Conservation (phyloP, 805 yeast species). For the Ogataea neopini region DNA sequence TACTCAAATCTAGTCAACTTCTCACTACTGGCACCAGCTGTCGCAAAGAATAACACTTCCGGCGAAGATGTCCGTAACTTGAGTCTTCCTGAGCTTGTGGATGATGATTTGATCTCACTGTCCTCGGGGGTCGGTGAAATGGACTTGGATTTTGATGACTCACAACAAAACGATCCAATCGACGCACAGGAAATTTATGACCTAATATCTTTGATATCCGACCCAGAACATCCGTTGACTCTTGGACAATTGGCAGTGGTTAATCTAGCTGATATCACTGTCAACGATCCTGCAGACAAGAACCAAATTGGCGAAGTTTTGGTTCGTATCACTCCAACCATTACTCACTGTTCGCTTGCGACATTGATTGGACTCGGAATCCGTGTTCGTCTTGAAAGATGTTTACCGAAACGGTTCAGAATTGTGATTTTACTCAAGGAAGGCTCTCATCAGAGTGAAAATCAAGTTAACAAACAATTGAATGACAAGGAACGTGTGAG, state of each 20-base stretch:
- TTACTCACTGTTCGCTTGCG: conserved; percentile 95
- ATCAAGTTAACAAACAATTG: conserved; percentile 92
- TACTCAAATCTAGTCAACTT: conserved; percentile 34
- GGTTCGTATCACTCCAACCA: conserved; percentile 92
- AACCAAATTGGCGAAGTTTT: conserved; percentile 68
- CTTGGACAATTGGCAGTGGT: conserved; percentile 94
- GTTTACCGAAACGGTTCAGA: conserved; percentile 82
- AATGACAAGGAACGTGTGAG: conserved; percentile 97
- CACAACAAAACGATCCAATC: conserved; percentile 40
- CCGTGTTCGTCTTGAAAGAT: conserved; percentile 85
- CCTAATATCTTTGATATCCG: conserved; percentile 81
- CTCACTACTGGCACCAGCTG: conserved; percentile 27
- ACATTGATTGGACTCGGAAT: conserved; percentile 95
- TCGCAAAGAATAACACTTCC: neutral
- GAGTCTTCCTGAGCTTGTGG: conserved; percentile 15
- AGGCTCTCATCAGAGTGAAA: conserved; percentile 94
- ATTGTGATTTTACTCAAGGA: conserved; percentile 78
- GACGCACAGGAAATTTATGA: conserved; percentile 92
- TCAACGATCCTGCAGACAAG: conserved; percentile 55
- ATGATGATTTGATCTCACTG: conserved; percentile 13
- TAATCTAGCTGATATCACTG: conserved; percentile 75
- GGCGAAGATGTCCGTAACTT: conserved; percentile 5
- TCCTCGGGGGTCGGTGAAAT: conserved; percentile 10
- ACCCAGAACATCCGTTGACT: conserved; percentile 96
- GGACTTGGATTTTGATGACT: conserved; percentile 5